Conservation (phyloP, 495 filamentous ascomycete species). For the Antarctomyces pellizariae region DNA sequence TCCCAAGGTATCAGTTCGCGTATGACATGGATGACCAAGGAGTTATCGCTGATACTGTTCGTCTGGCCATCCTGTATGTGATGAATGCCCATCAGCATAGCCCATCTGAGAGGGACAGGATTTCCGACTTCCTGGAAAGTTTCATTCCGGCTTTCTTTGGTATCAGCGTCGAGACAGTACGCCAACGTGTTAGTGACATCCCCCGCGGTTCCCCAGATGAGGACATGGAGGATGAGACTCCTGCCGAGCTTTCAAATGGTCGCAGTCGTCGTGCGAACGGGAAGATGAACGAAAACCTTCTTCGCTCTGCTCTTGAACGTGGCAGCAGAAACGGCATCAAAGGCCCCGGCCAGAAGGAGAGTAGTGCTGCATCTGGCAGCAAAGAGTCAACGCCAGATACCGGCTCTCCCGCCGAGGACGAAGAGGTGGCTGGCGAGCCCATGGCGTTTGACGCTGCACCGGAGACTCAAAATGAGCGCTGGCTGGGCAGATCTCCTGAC, state of each 20-base stretch:
- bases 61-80: slow-evolving; percentile 53
- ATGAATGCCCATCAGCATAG: slow-evolving; percentile 43
- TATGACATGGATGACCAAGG: slow-evolving; percentile 51
- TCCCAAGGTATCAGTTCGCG: slow-evolving; percentile 45
- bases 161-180: slow-evolving; percentile 49
- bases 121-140: slow-evolving; percentile 63
- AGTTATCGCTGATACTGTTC: slow-evolving; percentile 59
- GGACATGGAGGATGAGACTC: slow-evolving; percentile 39
- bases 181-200: slow-evolving; percentile 51
- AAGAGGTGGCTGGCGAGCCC: slow-evolving; percentile 29
- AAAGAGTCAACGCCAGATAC: slow-evolving; percentile 72
- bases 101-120: slow-evolving; percentile 45
- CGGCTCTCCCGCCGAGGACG: slow-evolving; percentile 41
- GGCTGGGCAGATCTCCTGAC: slow-evolving; percentile 24
- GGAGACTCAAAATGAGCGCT: slow-evolving; percentile 29
- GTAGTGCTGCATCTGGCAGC: slow-evolving; percentile 46
- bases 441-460: too few relatives aligned
- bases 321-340: slow-evolving; percentile 39
- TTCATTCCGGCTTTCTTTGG: slow-evolving; percentile 83
- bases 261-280: slow-evolving; percentile 38
- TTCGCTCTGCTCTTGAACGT: slow-evolving; percentile 66
- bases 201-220: slow-evolving; percentile 37
- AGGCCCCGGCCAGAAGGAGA: slow-evolving; percentile 42
- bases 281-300: slow-evolving; percentile 50
- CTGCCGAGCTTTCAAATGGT: slow-evolving; percentile 28